Base-by-base conservation (phyloP, 2,329 filamentous ascomycete genomes). In the Lasiodiplodia sp. region DNA sequence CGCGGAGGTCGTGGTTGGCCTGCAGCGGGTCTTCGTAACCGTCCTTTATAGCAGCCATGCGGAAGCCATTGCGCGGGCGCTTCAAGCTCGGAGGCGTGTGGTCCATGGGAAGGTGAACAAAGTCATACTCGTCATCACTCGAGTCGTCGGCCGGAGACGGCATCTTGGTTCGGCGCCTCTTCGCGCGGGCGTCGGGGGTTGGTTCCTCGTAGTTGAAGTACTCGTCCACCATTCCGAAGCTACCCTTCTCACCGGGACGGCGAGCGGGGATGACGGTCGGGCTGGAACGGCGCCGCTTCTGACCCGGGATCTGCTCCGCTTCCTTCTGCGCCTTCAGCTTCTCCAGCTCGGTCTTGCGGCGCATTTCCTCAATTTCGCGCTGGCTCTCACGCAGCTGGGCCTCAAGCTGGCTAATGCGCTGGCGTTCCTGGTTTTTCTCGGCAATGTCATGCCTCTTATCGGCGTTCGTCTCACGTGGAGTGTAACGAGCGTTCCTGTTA, bases 151-250 rank as follows among this genome's bases (percentile, higher is more conserved):
- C 31, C 11, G 37, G 23, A 18, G 37, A 44, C 18, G 37, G 14
- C 25, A 49, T 23, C 2, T 5, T 37, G 23, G 40, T 38, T 55
- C 44, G 51, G 53, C 53, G 40, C 44, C 55, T 57, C 53, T 67
- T 67, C 5, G 55, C n/a, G 6, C 55, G 14, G 21, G 53, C 3
- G 12, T 21, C 38, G n/a, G 21, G n/a, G 23, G 28, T 34, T 6
- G 65, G 37, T 14, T 60, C 28, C 6, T 51, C 53, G 34, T 44
- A 18, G 25, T 25, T 4, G 53, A 68, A 68, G 49, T 64, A 68
- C 44, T 64, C 49, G 3, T 68, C 67, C 6, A 68, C 23, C 25
- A 65, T 49, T 28, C 67, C 67, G 28, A 44, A 68, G 52, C 66
- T 60, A 28, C 67, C 58, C n/a, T 34, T 34, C 53, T 57, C 57